Evolutionary conservation across 176 grass and related monocot genomes (phyloP), one percentile per base, ranked within the genome.

Genomic region (Oryza nivara): DNA sequence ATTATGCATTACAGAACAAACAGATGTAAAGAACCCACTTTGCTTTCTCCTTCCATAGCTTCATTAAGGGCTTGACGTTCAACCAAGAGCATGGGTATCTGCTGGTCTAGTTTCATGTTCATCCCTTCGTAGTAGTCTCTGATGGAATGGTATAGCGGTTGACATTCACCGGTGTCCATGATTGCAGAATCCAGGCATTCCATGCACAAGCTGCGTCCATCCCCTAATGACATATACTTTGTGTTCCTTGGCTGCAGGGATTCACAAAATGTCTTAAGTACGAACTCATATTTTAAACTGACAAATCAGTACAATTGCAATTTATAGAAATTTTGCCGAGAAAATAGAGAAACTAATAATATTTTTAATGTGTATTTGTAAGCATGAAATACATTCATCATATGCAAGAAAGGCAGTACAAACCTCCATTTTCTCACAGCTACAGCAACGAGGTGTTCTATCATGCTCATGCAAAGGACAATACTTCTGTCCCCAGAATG

Each of bases 21-120:
- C 5, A 44, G 76, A 51, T 49, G 58, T 63, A 26, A 19, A 32
- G 74, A 51, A 85, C 89, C 84, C 79, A 98, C 92, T 89, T 85
- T 89, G 44, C 89, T 90, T 83, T 98, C 96, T 58, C 92, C 96
- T 98, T 98, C 93, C 96, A 98, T 95, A 65, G 96, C 91, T 85
- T 95, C 93, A 52, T 98, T 98, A 68, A 98, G 93, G 10, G 96
- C 96, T 92, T 98, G 96, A 40, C 96, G 94, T 80, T 95, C 96
- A 85, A 98, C 92, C 80, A 98, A 82, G 34, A 98, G 93, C 96
- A 98, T 93, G 23, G 96, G 96, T 86, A 98, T 98, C 79, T 93
- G 92, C 77, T 95, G 96, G 87, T 98, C 89, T 83, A 98, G 85
- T 92, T 89, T 95, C 96, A 98, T 98, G 69, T 93, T 90, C 96